phyloP scores from a whole-genome alignment of 345 rosid genomes.

The Citrus hindsii region DNA sequence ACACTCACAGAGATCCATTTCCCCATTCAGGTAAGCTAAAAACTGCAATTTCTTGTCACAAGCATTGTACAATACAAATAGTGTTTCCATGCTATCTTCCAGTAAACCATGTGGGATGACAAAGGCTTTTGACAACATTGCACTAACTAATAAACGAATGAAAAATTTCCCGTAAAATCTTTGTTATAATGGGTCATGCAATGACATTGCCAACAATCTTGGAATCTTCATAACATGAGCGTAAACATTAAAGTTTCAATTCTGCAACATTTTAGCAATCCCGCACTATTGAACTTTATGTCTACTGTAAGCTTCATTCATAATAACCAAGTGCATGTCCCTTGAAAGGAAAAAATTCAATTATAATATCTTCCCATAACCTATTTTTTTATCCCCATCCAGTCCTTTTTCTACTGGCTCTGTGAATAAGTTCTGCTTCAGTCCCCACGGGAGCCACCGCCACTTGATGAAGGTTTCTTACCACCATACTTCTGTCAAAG shows the following conservation, averaged over 20 bases:
- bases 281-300: conserved; percentile 22
- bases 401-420: conserved; percentile 17
- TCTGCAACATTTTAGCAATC: conserved; percentile 19
- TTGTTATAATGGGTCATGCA: conserved; percentile 2
- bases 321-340: conserved; percentile 21
- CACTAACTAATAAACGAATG: neutral
- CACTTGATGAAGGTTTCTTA: conserved; percentile 42
- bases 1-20: neutral
- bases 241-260: conserved; percentile 25
- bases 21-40: neutral
- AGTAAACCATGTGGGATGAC: neutral
- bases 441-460: conserved; percentile 55
- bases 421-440: conserved; percentile 23
- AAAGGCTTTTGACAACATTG: neutral
- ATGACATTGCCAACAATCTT: conserved; percentile 20
- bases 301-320: conserved; percentile 29
- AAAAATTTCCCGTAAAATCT: neutral
- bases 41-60: neutral
- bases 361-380: conserved; percentile 23
- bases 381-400: conserved; percentile 17
- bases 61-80: neutral
- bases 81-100: neutral
- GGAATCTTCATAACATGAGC: conserved; percentile 22
- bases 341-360: conserved; percentile 17
- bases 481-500: conserved; percentile 39